Base-by-base conservation (phyloP, 2,329 filamentous ascomycete genomes). In the Cladosporium halotolerans region DNA sequence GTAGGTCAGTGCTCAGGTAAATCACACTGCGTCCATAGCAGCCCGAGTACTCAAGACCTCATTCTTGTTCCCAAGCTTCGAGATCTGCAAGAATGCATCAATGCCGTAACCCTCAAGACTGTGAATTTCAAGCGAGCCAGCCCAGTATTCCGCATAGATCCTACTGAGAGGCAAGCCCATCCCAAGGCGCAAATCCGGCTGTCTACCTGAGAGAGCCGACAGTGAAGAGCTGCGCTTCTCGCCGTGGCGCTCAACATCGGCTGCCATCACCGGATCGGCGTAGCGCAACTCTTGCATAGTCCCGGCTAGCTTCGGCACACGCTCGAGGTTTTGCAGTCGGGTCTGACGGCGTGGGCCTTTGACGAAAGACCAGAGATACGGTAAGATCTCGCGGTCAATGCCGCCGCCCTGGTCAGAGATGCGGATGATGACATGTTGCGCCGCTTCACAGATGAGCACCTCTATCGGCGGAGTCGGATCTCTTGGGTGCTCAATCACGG, bases 101-200 rank as follows among this genome's bases (percentile, higher is more conserved):
- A 95, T 89, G 11, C 93, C 93, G 68, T 96, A 97, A 0, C 93
- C 95, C 67, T 96, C 92, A 7, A 99, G 74, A 65, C 88, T 96
- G 68, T 97, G 92, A 55, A 97, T 71, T 64, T 96, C 88, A 8
- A 99, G 74, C 63, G 82, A 93, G 19, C 93, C 93, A 2, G 93
- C 93, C 93, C 93, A 99, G 70, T 97, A 97, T 71, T 97, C 92
- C 28, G 92, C 90, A 70, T 97, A 99, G 2, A 97, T 88, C 57
- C 89, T 82, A 64, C 91, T 96, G 73, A 99, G 84, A 0, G 93
- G 93, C 48, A 99, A 72, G 1, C 93, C 93, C 79, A 99, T 95
- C 3, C 93, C 93, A 1, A 99, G 78, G 9, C 89, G 82, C 57
- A 97, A 74, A 66, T 96, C 86, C 0, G 93, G 92, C 14, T 90